Base-by-base conservation (phyloP, 495 filamentous ascomycete genomes). In the Penicillium manginii region DNA sequence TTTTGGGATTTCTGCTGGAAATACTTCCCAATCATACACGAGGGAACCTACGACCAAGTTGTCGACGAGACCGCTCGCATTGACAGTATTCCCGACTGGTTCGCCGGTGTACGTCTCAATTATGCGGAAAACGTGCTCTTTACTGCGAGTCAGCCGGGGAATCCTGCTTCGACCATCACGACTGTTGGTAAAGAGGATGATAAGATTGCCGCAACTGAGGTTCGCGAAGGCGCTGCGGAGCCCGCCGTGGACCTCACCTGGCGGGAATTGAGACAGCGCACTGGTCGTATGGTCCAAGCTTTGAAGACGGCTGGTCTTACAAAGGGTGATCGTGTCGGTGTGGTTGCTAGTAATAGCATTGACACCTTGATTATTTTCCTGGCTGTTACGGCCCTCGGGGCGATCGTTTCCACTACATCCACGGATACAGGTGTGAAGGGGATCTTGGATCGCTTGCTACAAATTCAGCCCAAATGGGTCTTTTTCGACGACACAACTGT, bases 371-470 rank as follows among this genome's bases (percentile, higher is more conserved):
- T 80, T 3, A 79, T 91, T 9, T 86, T 86, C 60, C 70, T 89
- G 50, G 89, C 87, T 2, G 79, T 83, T 0, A 78, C 78, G 7
- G 81, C 84, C 63, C 63, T 92, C 5, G 90, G 90, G 0, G 90
- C 79, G 11, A 68, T 93, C 15, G 90, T 91, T 62, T 86, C 82
- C 26, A 86, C 83, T 43, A 84, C 81, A 47, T 88, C 85, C 21
- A 92, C 90, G 1, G 90, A 93, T 76, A 92, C 90, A 78, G 89
- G 89, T 2, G 83, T 85, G 31, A 84, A 87, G 64, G 90, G 89
- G 0, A 85, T 92, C 21, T 68, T 93, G 61, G 88, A 92, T 69
- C 78, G 90, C 26, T 72, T 90, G 49, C 72, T 84, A 39, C 89
- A 92, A 72, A 82, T 92, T 48, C 76, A 86, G 63, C 90, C 88